Evolutionary conservation across 345 rosid genomes (phyloP).

Genomic region (Salix purpurea): DNA sequence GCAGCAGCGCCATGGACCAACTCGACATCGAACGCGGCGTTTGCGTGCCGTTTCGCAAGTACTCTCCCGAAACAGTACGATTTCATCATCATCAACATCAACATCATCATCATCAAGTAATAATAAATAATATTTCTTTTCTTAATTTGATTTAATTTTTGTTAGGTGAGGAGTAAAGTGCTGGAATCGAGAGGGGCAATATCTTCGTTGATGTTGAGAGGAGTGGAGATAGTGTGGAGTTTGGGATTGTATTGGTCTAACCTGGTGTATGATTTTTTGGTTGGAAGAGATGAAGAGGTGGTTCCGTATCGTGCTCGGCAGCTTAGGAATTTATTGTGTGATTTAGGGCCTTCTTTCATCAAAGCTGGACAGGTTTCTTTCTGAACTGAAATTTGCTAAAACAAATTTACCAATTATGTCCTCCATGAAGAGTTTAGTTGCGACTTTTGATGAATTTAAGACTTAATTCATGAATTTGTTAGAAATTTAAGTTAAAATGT

Average conservation of each 20-base stretch:
- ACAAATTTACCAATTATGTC: too few relatives aligned
- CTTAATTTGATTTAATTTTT: background rate
- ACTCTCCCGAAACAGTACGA: conserved; percentile 86
- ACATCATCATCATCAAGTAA: background rate
- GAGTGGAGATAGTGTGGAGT: conserved; percentile 89
- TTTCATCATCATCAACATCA: background rate
- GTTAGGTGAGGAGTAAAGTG: conserved; percentile 77
- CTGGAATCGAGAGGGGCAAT: conserved; percentile 72
- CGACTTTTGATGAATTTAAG: background rate
- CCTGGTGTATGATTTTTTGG: conserved; percentile 71
- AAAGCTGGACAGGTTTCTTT: conserved; percentile 88
- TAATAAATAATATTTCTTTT: conserved; percentile 4
- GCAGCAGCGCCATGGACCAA: conserved; percentile 56
- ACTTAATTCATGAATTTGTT: background rate
- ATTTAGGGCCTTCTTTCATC: conserved; percentile 94
- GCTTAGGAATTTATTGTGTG: conserved; percentile 86
- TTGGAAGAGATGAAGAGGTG: conserved; percentile 88
- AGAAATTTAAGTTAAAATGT: too few relatives aligned
- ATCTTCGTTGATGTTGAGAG: conserved; percentile 60
- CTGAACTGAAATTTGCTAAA: too few relatives aligned
- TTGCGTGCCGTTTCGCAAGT: conserved; percentile 95
- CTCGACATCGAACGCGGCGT: conserved; percentile 97
- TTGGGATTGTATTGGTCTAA: conserved; percentile 89
- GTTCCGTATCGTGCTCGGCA: conserved; percentile 89
- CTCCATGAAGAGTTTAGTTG: too few relatives aligned